A percentile compares a stretch with the other conserved stretches of the same genome.
These are phyloP conservation scores for Starmera amethionina DNA, from an alignment of 805 yeast genomes.

Conservation along the genomic window DNA sequence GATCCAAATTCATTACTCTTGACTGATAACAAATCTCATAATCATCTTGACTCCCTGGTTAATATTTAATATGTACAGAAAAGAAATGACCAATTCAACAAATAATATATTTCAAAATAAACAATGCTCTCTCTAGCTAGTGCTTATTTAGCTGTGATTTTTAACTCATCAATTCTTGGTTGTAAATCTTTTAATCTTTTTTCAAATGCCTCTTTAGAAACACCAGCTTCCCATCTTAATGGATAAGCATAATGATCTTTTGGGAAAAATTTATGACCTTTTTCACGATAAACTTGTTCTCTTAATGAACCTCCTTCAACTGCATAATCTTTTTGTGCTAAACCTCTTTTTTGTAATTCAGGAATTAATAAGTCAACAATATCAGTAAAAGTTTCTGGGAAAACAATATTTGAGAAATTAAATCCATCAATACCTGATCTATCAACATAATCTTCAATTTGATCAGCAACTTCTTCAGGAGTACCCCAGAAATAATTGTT, in stretches of 20 bases:
- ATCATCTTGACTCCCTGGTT: too few species aligned
- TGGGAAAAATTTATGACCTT: conserved; percentile 6
- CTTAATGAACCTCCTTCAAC: conserved; percentile 21
- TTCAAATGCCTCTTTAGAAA: conserved; percentile 18
- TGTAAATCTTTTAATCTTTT: background rate
- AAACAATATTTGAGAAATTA: conserved; percentile 24
- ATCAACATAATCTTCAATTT: conserved; percentile 27
- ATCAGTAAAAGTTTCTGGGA: conserved; percentile 27
- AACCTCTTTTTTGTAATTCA: conserved; percentile 22
- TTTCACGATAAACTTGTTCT: conserved; percentile 14
- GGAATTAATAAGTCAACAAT: conserved; percentile 24
- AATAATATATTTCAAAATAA: too few species aligned
- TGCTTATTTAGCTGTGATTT: background rate
- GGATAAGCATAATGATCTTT: conserved; percentile 3
- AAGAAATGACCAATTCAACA: too few species aligned
- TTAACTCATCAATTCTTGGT: background rate
- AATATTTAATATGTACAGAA: too few species aligned
- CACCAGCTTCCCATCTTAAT: conserved; percentile 10
- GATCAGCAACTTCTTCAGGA: conserved; percentile 25
- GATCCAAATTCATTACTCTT: too few species aligned
- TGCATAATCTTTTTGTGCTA: conserved; percentile 24
- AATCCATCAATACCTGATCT: conserved; percentile 28
- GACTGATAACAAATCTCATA: too few species aligned
- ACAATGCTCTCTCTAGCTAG: background rate
- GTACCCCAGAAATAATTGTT: conserved; percentile 19